Conservation (phyloP, 2,329 filamentous ascomycete genomes). For the Camillea tinctor region DNA sequence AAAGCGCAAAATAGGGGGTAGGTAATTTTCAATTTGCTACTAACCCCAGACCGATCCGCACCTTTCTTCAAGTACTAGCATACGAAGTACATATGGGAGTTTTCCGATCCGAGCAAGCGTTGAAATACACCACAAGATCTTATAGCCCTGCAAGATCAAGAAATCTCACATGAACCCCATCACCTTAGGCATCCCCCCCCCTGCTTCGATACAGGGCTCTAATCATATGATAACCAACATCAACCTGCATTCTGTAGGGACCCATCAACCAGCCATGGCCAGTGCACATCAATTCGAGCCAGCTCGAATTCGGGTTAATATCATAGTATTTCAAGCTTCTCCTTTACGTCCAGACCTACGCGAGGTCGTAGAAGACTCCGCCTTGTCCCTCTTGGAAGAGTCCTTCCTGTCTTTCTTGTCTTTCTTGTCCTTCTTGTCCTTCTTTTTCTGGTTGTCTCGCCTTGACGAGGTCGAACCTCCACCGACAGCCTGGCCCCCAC, state of each 20-base stretch:
- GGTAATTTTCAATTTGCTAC: neutral
- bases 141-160: neutral
- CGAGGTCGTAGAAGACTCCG: slow-evolving; percentile 3
- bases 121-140: neutral
- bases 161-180: neutral
- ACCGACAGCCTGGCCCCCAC: neutral
- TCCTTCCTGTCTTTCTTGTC: slow-evolving; percentile 13
- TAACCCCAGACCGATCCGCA: neutral
- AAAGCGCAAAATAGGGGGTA: neutral
- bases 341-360: slow-evolving; percentile 7
- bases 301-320: neutral
- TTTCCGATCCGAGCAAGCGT: neutral
- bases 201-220: neutral
- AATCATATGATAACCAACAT: neutral
- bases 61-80: neutral
- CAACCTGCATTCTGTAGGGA: neutral
- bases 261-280: neutral
- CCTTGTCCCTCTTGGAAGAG: neutral
- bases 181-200: neutral
- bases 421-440: slow-evolving; percentile 8
- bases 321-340: neutral
- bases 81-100: neutral
- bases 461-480: neutral
- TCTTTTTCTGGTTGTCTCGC: slow-evolving; percentile 1
- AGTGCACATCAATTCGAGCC: neutral